phyloP scores from a whole-genome alignment of 2,329 filamentous ascomycete genomes.

The Hypoxylon sp. region DNA sequence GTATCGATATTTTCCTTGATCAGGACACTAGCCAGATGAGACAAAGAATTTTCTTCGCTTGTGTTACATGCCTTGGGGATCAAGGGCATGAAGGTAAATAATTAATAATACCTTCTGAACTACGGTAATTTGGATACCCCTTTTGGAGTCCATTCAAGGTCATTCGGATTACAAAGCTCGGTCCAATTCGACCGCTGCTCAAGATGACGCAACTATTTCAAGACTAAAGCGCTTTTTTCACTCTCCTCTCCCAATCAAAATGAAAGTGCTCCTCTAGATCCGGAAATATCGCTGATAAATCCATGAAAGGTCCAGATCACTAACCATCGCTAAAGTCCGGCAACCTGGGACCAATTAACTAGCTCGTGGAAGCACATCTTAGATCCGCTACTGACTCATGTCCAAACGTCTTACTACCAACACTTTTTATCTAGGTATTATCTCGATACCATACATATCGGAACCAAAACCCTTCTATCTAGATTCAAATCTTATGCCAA shows the following conservation, averaged over 20 bases:
- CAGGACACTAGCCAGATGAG: neutral
- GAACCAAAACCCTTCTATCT: neutral
- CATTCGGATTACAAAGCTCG: constrained; percentile 35
- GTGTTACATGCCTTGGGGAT: neutral
- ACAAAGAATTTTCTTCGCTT: neutral
- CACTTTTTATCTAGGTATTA: neutral
- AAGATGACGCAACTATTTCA: constrained; percentile 22
- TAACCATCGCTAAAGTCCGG: constrained; percentile 16
- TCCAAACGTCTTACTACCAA: neutral
- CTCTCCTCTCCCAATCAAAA: constrained; percentile 6
- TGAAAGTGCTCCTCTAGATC: constrained; percentile 3
- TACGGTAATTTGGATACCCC: neutral
- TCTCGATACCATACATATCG: neutral
- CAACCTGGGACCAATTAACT: constrained; percentile 23
- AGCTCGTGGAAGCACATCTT: neutral
- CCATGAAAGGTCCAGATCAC: constrained; percentile 17
- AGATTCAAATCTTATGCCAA: constrained; percentile 16
- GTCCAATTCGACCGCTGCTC: constrained; percentile 17
- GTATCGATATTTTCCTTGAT: neutral
- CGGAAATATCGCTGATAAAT: constrained; percentile 43
- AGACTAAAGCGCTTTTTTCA: neutral
- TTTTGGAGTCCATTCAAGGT: neutral
- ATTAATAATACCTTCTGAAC: neutral
- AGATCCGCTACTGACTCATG: constrained; percentile 12
- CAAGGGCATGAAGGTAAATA: neutral